Conservation (phyloP, 768 basidiomycete species). For the Polyporus arcularius region DNA sequence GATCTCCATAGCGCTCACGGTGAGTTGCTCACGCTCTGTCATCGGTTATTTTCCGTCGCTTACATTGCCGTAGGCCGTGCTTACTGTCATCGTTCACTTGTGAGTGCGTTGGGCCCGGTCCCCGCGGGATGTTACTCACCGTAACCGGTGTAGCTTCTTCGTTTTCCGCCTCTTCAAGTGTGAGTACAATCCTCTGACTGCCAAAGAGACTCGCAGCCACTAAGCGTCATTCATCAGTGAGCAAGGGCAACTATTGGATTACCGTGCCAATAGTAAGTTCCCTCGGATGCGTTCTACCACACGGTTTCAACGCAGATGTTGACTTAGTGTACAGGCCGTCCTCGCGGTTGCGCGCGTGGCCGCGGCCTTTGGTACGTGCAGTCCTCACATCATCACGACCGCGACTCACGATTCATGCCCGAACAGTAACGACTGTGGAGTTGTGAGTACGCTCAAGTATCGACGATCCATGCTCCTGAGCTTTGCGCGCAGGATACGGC, state of each 20-base stretch:
- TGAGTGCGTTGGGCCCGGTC: conserved; percentile 6
- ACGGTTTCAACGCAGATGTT: too few relatives aligned
- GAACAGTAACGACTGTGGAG: conserved; percentile 16
- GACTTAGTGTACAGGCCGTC: not conserved
- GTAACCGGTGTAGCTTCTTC: conserved; percentile 24
- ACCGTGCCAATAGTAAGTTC: conserved; percentile 17
- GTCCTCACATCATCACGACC: not conserved
- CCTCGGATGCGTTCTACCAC: not conserved
- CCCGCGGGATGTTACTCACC: not conserved
- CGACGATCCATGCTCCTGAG: not conserved
- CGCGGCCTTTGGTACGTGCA: conserved; percentile 14
- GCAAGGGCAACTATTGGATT: conserved; percentile 26
- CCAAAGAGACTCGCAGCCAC: not conserved
- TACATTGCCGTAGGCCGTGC: conserved; percentile 17
- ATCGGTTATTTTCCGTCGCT: not conserved
- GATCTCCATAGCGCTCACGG: conserved; percentile 25
- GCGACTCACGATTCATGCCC: not conserved
- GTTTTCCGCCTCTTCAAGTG: conserved; percentile 24
- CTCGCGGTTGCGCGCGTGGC: conserved; percentile 15
- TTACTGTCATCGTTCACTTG: conserved; percentile 28
- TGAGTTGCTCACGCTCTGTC: not conserved
- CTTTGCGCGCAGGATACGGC: conserved; percentile 12
- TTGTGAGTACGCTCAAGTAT: conserved; percentile 2
- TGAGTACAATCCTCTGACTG: conserved; percentile 1
- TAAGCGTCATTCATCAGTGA: conserved; percentile 19